Conservation (phyloP, 768 basidiomycete genomes). For the Cyclocybe aegerita region DNA sequence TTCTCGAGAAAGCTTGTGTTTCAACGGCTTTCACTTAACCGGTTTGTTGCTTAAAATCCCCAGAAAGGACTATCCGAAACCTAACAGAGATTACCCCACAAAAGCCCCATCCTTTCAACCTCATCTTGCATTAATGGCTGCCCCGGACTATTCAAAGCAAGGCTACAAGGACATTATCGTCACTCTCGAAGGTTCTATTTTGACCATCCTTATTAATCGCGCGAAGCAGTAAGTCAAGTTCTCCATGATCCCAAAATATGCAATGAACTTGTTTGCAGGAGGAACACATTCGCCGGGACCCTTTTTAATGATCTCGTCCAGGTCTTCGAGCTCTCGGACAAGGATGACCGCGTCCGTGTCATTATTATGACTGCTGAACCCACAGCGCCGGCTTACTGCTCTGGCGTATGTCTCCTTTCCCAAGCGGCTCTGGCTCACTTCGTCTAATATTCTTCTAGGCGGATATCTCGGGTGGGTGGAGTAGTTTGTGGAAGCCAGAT, state of each 20-base stretch:
- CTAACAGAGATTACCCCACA: too few relatives aligned
- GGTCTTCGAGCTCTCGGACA: slow-evolving; percentile 47
- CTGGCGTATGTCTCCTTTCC: slow-evolving; percentile 39
- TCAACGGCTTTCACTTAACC: too few relatives aligned
- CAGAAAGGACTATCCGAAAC: too few relatives aligned
- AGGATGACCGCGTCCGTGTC: slow-evolving; percentile 51
- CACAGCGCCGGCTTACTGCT: slow-evolving; percentile 53
- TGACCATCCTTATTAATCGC: slow-evolving; percentile 44
- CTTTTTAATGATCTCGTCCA: slow-evolving; percentile 39
- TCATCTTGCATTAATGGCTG: slow-evolving; percentile 19
- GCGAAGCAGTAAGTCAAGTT: slow-evolving; percentile 40
- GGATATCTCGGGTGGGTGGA: slow-evolving; percentile 51
- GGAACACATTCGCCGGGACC: slow-evolving; percentile 39
- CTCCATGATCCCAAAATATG: too few relatives aligned
- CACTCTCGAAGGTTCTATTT: slow-evolving; percentile 40
- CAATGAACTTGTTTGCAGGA: slow-evolving; percentile 25
- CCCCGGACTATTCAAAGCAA: slow-evolving; percentile 32
- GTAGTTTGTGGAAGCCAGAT: slow-evolving; percentile 34
- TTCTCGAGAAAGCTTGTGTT: too few relatives aligned
- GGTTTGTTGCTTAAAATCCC: too few relatives aligned
- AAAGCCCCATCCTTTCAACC: too few relatives aligned
- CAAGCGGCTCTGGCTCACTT: too few relatives aligned
- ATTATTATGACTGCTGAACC: slow-evolving; percentile 55
- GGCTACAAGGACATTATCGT: slow-evolving; percentile 44
- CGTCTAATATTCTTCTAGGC: slow-evolving; percentile 31